A percentile compares a stretch with the other conserved stretches of the same genome.
Conservation (phyloP, 1,284 basidiomycete genomes). For the Macrocystidia cucumis region DNA sequence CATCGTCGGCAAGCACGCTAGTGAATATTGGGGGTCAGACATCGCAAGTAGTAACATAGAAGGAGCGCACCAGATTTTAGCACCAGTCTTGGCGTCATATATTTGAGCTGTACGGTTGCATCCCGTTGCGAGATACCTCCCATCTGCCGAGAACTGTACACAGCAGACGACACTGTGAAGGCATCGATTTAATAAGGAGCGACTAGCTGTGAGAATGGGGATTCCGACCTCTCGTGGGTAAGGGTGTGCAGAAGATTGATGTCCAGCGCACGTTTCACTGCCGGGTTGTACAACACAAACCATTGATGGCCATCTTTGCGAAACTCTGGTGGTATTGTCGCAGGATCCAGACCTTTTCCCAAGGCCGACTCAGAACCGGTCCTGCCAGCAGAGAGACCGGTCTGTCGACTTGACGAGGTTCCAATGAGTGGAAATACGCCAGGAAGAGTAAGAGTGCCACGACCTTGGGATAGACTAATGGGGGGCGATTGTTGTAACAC, state of each 20-base stretch:
- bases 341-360: constrained; percentile 31
- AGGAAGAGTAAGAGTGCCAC: constrained; percentile 10
- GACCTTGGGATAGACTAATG: constrained; percentile 13
- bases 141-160: constrained; percentile 86
- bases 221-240: constrained; percentile 80
- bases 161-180: constrained; percentile 80
- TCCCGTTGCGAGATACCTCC: constrained; percentile 83
- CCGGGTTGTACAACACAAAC: constrained; percentile 92
- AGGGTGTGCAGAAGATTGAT: constrained; percentile 88
- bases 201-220: not conserved
- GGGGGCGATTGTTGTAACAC: constrained; percentile 22
- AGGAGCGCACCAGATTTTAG: constrained; percentile 61
- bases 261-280: constrained; percentile 77
- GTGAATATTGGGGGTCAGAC: constrained; percentile 8
- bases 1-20: constrained; percentile 66
- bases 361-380: constrained; percentile 15
- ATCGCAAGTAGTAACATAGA: not conserved
- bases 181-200: constrained; percentile 2
- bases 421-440: not conserved
- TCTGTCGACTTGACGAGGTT: constrained; percentile 3
- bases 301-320: constrained; percentile 76
- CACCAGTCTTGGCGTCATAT: constrained; percentile 82
- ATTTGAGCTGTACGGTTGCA: constrained; percentile 90
- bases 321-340: constrained; percentile 29
- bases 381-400: constrained; percentile 6